Evolutionary conservation across 2,329 filamentous ascomycete species (phyloP).

Genomic region (Leptographium flavum): DNA sequence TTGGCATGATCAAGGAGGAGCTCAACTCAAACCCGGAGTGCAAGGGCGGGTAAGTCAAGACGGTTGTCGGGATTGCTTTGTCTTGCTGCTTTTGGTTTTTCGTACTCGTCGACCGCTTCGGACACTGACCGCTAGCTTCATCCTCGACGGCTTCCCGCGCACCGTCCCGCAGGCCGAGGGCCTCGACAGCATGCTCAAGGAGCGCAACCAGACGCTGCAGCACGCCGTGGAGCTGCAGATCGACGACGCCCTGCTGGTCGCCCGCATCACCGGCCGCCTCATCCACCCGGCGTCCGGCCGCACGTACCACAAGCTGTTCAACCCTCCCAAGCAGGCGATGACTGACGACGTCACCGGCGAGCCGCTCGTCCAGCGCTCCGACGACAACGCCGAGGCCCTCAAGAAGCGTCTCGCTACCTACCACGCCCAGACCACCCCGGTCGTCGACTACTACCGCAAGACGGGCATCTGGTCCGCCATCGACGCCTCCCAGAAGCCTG

Average conservation of each 20-base stretch:
- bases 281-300: conserved; percentile 92
- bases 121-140: conserved; percentile 53
- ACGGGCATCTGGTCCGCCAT: conserved; percentile 93
- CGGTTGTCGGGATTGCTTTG: conserved; percentile 2
- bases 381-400: conserved; percentile 91
- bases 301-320: conserved; percentile 97
- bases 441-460: conserved; percentile 93
- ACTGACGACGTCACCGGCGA: conserved; percentile 95
- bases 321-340: conserved; percentile 88
- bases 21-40: conserved; percentile 89
- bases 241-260: conserved; percentile 83
- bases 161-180: conserved; percentile 92
- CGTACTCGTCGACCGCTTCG: not conserved
- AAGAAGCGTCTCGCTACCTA: conserved; percentile 92
- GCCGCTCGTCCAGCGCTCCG: conserved; percentile 86
- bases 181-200: conserved; percentile 78
- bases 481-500: conserved; percentile 91
- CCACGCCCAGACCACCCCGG: conserved; percentile 83
- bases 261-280: conserved; percentile 90
- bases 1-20: conserved; percentile 99
- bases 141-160: conserved; percentile 95
- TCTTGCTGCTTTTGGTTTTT: not conserved
- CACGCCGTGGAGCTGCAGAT: conserved; percentile 96
- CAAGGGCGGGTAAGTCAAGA: conserved; percentile 65
- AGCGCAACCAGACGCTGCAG: conserved; percentile 70